Evolutionary conservation across 345 rosid genomes (phyloP).

Genomic region (Dipteronia sinensis): DNA sequence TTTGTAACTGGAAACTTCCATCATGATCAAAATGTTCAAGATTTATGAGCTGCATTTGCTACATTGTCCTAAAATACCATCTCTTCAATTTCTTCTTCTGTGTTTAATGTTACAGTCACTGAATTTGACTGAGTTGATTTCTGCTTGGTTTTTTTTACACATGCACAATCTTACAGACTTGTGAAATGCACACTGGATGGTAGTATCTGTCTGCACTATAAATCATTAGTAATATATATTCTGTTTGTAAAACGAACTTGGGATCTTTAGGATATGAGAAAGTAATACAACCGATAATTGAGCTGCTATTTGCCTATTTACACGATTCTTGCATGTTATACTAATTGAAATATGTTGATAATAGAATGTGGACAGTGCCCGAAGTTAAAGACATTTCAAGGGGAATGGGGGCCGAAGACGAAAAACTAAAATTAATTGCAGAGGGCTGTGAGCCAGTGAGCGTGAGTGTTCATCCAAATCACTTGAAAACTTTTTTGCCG

Average conservation of each 20-base stretch:
- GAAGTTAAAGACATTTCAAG: constrained; percentile 57
- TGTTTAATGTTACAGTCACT: too few species aligned
- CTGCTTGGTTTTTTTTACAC: background rate
- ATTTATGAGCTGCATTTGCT: constrained; percentile 8
- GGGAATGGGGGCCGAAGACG: constrained; percentile 41
- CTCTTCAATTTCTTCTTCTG: background rate
- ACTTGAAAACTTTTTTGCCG: background rate
- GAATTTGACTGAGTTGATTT: too few species aligned
- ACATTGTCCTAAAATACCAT: background rate
- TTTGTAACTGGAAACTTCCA: background rate
- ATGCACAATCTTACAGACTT: background rate
- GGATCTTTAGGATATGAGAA: background rate
- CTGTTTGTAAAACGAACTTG: too few species aligned
- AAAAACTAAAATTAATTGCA: constrained; percentile 55
- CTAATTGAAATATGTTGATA: constrained; percentile 21
- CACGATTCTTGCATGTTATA: constrained; percentile 1
- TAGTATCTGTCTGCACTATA: too few species aligned
- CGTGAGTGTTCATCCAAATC: constrained; percentile 41
- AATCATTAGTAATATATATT: too few species aligned
- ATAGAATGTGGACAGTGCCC: constrained; percentile 86
- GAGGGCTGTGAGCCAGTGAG: constrained; percentile 71
- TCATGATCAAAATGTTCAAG: background rate
- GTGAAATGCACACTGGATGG: background rate
- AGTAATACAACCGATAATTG: background rate
- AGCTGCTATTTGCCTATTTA: background rate